phyloP scores from a whole-genome alignment of 2,329 filamentous ascomycete genomes.

The Fusarium verrucosum region DNA sequence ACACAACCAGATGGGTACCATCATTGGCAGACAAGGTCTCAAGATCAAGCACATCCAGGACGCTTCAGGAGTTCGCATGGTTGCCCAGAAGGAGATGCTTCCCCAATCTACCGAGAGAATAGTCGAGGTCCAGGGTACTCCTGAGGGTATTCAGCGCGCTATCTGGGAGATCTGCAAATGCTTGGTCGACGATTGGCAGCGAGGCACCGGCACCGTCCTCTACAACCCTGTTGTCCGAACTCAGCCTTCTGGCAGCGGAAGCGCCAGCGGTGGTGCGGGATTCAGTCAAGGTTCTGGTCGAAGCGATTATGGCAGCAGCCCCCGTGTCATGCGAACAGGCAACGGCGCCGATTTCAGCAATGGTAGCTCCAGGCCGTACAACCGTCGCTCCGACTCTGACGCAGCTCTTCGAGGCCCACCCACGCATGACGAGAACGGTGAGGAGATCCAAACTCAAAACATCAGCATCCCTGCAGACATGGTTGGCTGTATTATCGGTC shows the following conservation, averaged over 20 bases:
- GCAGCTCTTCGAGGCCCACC: constrained; percentile 81
- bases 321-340: constrained; percentile 90
- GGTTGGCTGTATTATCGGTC: constrained; percentile 99
- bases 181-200: constrained; percentile 96
- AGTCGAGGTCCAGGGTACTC: constrained; percentile 94
- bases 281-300: constrained; percentile 55
- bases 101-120: constrained; percentile 98
- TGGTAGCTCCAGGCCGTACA: constrained; percentile 70
- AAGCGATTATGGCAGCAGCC: constrained; percentile 65
- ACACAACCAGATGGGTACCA: constrained; percentile 99
- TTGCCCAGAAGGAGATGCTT: constrained; percentile 99
- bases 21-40: constrained; percentile 93
- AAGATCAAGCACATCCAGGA: constrained; percentile 99
- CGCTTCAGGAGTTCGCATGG: constrained; percentile 95
- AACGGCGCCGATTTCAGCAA: constrained; percentile 99
- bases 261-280: constrained; percentile 51
- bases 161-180: constrained; percentile 99
- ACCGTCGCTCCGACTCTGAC: constrained; percentile 85
- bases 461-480: constrained; percentile 99
- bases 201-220: constrained; percentile 93
- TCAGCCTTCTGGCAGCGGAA: constrained; percentile 65
- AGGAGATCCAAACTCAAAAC: constrained; percentile 98
- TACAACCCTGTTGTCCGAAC: constrained; percentile 97
- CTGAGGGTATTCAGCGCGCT: constrained; percentile 93
- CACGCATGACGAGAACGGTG: constrained; percentile 93